Evolutionary conservation across 129 eudicot species (phyloP).

Genomic region (Flaveria linearis): DNA sequence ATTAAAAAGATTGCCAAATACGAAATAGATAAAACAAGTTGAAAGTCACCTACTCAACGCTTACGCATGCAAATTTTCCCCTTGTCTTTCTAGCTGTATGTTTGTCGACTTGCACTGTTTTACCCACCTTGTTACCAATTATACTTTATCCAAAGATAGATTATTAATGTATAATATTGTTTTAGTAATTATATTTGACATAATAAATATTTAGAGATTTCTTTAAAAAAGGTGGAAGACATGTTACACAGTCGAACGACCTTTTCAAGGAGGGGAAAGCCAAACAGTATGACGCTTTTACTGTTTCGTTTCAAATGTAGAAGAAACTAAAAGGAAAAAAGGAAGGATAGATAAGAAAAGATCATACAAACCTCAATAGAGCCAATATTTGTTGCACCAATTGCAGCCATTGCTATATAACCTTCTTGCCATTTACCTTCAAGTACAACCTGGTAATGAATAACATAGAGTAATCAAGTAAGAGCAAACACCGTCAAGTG

Average conservation of each 20-base stretch:
- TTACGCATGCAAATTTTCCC: too few relatives aligned
- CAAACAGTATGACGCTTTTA: too few relatives aligned
- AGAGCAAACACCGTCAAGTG: conserved; percentile 13
- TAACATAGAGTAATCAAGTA: conserved; percentile 9
- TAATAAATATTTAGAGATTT: too few relatives aligned
- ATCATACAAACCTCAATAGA: conserved; percentile 68
- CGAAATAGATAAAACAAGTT: background rate
- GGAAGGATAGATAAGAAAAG: conserved; percentile 4
- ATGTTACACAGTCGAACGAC: too few relatives aligned
- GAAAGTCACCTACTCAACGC: background rate
- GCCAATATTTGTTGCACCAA: conserved; percentile 97
- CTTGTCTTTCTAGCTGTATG: too few relatives aligned
- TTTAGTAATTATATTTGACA: background rate
- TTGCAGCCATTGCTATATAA: conserved; percentile 93
- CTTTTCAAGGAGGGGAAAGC: too few relatives aligned
- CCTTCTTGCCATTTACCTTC: conserved; percentile 97
- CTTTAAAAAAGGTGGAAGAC: too few relatives aligned
- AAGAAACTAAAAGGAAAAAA: background rate
- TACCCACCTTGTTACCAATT: too few relatives aligned
- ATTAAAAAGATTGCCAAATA: background rate
- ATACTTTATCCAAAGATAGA: background rate
- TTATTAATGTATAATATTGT: background rate
- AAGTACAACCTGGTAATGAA: conserved; percentile 72
- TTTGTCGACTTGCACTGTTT: too few relatives aligned
- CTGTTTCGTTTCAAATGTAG: too few relatives aligned